These are phyloP conservation scores for Ambispora gerdemannii DNA, from an alignment of 192 early-diverging fungal species.

Conservation along the genomic window DNA sequence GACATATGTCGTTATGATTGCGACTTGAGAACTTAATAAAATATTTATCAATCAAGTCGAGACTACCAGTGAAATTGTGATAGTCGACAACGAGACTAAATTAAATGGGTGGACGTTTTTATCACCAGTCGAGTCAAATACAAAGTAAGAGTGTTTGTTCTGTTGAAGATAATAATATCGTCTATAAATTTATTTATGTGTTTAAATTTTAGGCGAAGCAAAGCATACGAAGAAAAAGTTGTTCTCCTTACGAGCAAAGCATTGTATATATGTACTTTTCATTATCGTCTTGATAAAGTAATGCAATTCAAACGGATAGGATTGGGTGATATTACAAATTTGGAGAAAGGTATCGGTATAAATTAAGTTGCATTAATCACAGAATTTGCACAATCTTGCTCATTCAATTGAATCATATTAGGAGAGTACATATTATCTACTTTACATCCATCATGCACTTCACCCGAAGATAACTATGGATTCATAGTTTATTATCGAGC, in stretches of 20 bases:
- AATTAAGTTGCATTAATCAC: not conserved
- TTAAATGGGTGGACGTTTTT: constrained; percentile 64
- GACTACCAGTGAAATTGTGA: constrained; percentile 58
- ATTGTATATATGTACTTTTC: constrained; percentile 65
- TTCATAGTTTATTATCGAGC: constrained; percentile 46
- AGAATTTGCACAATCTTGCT: not conserved
- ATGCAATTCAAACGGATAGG: constrained; percentile 61
- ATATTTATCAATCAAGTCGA: constrained; percentile 37
- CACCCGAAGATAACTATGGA: constrained; percentile 50
- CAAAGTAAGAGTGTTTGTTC: constrained; percentile 38
- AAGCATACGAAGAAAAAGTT: constrained; percentile 61
- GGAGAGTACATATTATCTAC: constrained; percentile 47
- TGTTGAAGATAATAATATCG: no score
- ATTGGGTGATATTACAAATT: constrained; percentile 48
- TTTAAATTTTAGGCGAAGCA: constrained; percentile 21
- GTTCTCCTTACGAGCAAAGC: constrained; percentile 61
- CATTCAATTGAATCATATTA: not conserved
- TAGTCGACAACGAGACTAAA: constrained; percentile 57
- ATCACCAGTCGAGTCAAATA: constrained; percentile 51
- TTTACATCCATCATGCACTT: constrained; percentile 33
- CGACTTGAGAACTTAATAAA: no score
- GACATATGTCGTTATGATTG: no score
- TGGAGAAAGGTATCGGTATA: constrained; percentile 52
- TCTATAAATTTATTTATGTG: not conserved
- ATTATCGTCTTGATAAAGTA: constrained; percentile 67